Base-by-base conservation (phyloP, 2,329 filamentous ascomycete genomes). In the Aspergillus spinulosporus region DNA sequence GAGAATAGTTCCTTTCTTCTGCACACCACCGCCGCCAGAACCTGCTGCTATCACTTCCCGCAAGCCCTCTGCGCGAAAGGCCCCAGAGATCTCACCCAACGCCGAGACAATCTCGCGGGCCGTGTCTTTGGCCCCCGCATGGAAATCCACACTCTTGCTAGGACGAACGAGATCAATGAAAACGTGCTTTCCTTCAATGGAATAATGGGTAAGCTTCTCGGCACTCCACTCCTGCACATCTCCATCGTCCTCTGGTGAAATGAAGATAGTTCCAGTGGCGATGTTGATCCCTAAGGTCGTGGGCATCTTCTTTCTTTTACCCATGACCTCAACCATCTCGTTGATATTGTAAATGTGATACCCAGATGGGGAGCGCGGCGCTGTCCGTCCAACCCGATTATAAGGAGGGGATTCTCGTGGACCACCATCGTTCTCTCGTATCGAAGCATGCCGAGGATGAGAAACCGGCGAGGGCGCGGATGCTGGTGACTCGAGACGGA, bases 321-420 rank as follows among this genome's bases (percentile, higher is more conserved):
- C 93, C 85, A 96, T 92, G 44, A 94, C 86, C n/a, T 92, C 93
- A 3, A 96, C 85, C 89, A 96, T 96, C 75, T 97, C 93, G 70
- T 92, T 96, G 66, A 97, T 92, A 66, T 96, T 97, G 76, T 97
- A 97, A 73, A 97, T 81, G 69, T 95, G 92, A 69, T 92, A 97
- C 1, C 90, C 90, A 14, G 90, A 89, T 4, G 90, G 89, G 1
- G 88, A 87, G 31, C 73, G 70, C 26, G 80, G 77, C 2, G 82
- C 76, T 49, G 80, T 75, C 55, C 80, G 76, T 28, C 76, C 70
- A 48, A 75, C 74, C 66, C 83, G 69, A 62, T 81, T 84, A 64
- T 81, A 80, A 5, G 83, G 82, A 29, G 83, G 83, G 2, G 83
- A 85, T 48, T 80, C 74, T 56, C 77, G 72, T 28, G 82, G 75